Percentiles rank a stretch among this genome's conserved stretches.
Conservation (phyloP, 176 grass and related monocot genomes). For the Zea luxurians region DNA sequence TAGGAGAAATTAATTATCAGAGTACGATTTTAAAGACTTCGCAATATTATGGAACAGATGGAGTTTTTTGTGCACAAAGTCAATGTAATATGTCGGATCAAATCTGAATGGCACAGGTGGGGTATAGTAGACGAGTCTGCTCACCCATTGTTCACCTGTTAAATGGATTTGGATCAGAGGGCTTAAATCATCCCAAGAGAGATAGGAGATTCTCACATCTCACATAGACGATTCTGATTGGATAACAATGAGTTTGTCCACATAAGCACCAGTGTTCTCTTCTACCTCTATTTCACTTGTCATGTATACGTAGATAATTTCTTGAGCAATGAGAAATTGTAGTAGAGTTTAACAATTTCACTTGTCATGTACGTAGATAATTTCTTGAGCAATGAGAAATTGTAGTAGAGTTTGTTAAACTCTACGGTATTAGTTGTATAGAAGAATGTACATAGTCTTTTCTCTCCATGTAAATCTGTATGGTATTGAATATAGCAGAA, state of each 20-base stretch:
- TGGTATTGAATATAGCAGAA: no score
- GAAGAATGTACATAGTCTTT: no score
- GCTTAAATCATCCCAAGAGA: background rate
- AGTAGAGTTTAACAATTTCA: no score
- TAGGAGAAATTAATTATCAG: background rate
- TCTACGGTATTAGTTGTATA: no score
- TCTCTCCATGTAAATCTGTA: no score
- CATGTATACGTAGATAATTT: no score
- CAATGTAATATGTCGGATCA: background rate
- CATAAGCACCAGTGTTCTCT: background rate
- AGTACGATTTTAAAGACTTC: background rate
- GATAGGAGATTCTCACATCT: background rate
- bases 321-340: no score
- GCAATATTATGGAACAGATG: background rate
- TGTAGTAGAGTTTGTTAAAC: no score
- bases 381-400: no score
- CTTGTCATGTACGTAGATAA: no score
- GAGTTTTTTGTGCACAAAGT: background rate
- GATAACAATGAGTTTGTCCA: background rate
- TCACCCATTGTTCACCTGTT: background rate
- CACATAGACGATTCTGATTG: background rate
- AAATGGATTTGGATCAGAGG: background rate
- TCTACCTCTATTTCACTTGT: background rate
- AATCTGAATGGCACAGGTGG: background rate
- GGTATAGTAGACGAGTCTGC: background rate